These are phyloP conservation scores for Syzygium oleosum DNA, from an alignment of 345 rosid genomes.

Conservation along the genomic window DNA sequence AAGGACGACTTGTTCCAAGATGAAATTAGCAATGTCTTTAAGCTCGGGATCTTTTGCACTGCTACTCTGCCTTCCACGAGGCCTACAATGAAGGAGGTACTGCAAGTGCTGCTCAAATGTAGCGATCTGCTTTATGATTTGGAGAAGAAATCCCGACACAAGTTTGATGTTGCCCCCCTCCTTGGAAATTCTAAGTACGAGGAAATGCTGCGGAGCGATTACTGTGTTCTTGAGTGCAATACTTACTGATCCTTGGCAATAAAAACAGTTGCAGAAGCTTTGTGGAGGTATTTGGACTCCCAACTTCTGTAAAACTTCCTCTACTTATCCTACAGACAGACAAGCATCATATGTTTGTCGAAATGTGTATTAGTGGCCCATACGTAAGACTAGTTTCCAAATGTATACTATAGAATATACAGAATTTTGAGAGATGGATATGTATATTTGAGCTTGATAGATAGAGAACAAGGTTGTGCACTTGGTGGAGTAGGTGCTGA, in stretches of 20 bases:
- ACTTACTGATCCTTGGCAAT: not conserved
- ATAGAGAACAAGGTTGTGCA: not conserved
- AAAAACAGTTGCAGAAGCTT: not conserved
- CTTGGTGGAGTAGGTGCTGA: too few species aligned
- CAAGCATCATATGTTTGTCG: not conserved
- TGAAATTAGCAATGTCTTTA: slow-evolving; percentile 37
- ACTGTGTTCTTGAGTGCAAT: too few species aligned
- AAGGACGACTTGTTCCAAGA: slow-evolving; percentile 14
- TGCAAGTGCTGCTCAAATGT: not conserved
- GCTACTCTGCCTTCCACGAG: not conserved
- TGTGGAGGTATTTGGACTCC: not conserved
- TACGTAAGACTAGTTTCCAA: not conserved
- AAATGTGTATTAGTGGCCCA: not conserved
- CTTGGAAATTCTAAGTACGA: not conserved
- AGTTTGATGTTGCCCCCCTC: slow-evolving; percentile 4
- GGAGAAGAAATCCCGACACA: not conserved
- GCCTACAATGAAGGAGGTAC: not conserved
- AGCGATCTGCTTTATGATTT: not conserved
- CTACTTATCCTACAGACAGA: not conserved
- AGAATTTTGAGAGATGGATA: not conserved
- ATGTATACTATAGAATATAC: not conserved
- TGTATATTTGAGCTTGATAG: not conserved
- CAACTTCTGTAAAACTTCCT: not conserved
- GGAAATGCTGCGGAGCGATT: accelerated
- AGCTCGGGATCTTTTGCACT: slow-evolving; percentile 48